Evolutionary conservation across 2,329 filamentous ascomycete genomes (phyloP).

Genomic region (Cercospora nicotianae): DNA sequence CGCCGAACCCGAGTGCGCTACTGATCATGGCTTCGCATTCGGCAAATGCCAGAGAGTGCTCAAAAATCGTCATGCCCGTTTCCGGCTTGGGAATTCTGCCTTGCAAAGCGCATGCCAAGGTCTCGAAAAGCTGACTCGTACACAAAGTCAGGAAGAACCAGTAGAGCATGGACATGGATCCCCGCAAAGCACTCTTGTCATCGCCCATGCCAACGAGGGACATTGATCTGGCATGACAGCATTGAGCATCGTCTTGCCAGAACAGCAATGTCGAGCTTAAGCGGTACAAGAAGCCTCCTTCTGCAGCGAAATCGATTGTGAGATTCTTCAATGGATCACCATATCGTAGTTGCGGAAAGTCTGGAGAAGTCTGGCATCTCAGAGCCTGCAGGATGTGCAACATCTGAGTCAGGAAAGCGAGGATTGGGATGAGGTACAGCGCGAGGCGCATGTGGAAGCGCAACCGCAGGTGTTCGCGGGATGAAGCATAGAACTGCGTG

Average conservation of each 20-base stretch:
- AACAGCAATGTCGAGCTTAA: constrained; percentile 71
- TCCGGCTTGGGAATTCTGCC: constrained; percentile 78
- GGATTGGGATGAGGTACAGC: constrained; percentile 69
- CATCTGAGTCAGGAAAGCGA: constrained; percentile 69
- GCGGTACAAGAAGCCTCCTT: constrained; percentile 68
- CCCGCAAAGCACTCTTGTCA: constrained; percentile 58
- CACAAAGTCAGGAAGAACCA: constrained; percentile 69
- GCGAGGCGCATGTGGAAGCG: constrained; percentile 70
- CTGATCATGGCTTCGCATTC: constrained; percentile 89
- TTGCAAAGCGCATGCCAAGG: constrained; percentile 81
- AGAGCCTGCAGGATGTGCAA: constrained; percentile 75
- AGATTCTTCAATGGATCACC: constrained; percentile 46
- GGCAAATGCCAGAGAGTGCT: constrained; percentile 92
- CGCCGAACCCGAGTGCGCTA: constrained; percentile 73
- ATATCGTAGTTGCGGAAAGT: constrained; percentile 50
- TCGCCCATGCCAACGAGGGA: constrained; percentile 52
- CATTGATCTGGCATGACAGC: constrained; percentile 77
- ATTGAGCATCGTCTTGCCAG: constrained; percentile 70
- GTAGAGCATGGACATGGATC: constrained; percentile 77
- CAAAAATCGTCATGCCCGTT: constrained; percentile 93
- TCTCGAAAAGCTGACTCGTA: constrained; percentile 84
- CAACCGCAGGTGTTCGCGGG: constrained; percentile 74
- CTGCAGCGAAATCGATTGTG: constrained; percentile 52
- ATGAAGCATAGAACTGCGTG: constrained; percentile 90
- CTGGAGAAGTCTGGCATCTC: constrained; percentile 75